phyloP scores from a whole-genome alignment of 2,329 filamentous ascomycete species.

The Fusarium pseudograminearum region DNA sequence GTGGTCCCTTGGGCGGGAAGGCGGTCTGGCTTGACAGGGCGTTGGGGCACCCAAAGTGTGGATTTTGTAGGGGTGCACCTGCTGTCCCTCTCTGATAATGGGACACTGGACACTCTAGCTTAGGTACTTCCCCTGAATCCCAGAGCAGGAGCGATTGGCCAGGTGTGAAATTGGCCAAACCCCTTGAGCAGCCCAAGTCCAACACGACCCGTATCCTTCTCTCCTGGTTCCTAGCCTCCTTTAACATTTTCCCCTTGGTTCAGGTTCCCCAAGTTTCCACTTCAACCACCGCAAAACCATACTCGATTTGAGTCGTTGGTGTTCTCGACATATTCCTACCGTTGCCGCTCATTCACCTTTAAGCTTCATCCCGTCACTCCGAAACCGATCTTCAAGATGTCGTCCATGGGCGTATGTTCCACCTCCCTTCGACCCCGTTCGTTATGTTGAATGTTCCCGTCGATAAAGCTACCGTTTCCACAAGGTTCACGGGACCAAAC shows the following conservation, averaged over 20 bases:
- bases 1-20: constrained; percentile 43
- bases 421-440: constrained; percentile 30
- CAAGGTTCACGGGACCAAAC: constrained; percentile 25
- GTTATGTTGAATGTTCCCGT: constrained; percentile 34
- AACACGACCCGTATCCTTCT: constrained; percentile 46
- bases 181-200: constrained; percentile 45
- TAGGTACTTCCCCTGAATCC: constrained; percentile 48
- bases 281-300: constrained; percentile 48
- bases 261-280: constrained; percentile 45
- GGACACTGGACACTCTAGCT: constrained; percentile 30
- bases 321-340: constrained; percentile 37
- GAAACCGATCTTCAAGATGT: constrained; percentile 48
- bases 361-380: constrained; percentile 29
- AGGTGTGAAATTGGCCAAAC: constrained; percentile 51
- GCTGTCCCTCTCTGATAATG: constrained; percentile 21
- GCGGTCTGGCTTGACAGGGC: constrained; percentile 47
- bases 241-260: constrained; percentile 52
- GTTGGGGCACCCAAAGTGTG: constrained; percentile 24
- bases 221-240: constrained; percentile 47
- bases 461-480: constrained; percentile 44
- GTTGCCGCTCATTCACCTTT: constrained; percentile 33
- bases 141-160: constrained; percentile 50
- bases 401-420: constrained; percentile 52
- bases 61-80: constrained; percentile 35
- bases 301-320: constrained; percentile 42